Evolutionary conservation across 2,329 filamentous ascomycete genomes (phyloP), one percentile per base, ranked within the genome.

Genomic region (Alternaria infectoria): DNA sequence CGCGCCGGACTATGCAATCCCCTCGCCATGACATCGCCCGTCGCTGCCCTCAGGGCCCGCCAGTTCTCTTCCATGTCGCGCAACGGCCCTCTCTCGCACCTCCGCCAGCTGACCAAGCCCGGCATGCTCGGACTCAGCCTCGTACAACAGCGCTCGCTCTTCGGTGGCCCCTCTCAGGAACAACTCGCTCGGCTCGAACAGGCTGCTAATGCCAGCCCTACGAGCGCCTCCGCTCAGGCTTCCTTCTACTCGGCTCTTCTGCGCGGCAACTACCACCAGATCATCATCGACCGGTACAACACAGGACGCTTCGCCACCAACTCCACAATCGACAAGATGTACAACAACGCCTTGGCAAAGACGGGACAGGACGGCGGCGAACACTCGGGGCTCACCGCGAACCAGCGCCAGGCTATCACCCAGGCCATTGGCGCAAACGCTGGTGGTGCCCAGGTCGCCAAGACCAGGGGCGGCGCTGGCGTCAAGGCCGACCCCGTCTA

Each of bases 231-330:
- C 46, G 90, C 93, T 19, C 96, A 99, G 79, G 96, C 95, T 78
- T 91, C 92, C 15, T 97, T 99, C 79, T 99, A 99, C 78, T 91
- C 95, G 77, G 90, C 94, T 49, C 87, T 99, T 13, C 86, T 97
- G 59, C 91, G 92, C 77, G 93, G 95, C 55, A 96, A 96, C 75
- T 94, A 97, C 91, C 93, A 95, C 17, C 91, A 93, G 55, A 97
- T 99, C 67, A 85, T 99, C 60, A 87, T 97, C 63, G 93, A 98
- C 80, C 87, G 96, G 74, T 96, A 97, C 80, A 90, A 93, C 77
- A 93, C 91, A 15, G 92, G 92, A 66, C 89, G 91, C 59, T 99
- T 94, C 78, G 94, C 94, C 11, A 89, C 88, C 19, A 97, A 95
- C 77, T 79, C 89, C 15, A 87, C 88, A 12, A 91, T 91, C n/a